Conservation (phyloP, 257 asterid species). For the Nicotiana benthamiana region DNA sequence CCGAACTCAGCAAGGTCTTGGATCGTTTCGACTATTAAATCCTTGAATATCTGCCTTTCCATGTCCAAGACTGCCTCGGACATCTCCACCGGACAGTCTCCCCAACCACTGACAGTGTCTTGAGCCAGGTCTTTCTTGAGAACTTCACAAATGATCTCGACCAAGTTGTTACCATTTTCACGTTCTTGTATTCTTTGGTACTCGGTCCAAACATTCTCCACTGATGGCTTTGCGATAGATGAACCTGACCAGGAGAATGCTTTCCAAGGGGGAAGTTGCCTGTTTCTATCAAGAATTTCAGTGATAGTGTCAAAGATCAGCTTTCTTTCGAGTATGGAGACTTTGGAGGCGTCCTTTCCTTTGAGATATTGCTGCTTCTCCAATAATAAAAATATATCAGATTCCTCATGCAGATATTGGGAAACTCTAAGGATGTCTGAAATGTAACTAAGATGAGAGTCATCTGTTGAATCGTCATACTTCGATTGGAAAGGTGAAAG, state of each 20-base stretch:
- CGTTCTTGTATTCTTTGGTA: slow-evolving; percentile 47
- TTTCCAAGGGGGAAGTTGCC: slow-evolving; percentile 78
- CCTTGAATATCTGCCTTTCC: slow-evolving; percentile 80
- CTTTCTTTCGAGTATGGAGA: slow-evolving; percentile 49
- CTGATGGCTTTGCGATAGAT: slow-evolving; percentile 18
- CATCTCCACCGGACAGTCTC: slow-evolving; percentile 58
- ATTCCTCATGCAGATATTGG: slow-evolving; percentile 41
- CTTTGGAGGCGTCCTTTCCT: slow-evolving; percentile 52
- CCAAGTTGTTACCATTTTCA: slow-evolving; percentile 39
- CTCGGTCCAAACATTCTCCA: slow-evolving; percentile 51
- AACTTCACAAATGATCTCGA: slow-evolving; percentile 56
- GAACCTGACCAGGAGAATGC: slow-evolving; percentile 23
- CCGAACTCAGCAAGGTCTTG: slow-evolving; percentile 55
- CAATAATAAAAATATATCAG: slow-evolving; percentile 47
- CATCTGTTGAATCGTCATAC: slow-evolving; percentile 25
- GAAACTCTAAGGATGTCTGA: slow-evolving; percentile 60
- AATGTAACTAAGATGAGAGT: slow-evolving; percentile 50
- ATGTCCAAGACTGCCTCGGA: slow-evolving; percentile 67
- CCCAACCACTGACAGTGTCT: slow-evolving; percentile 65
- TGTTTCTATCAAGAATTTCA: slow-evolving; percentile 60
- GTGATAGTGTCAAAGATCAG: slow-evolving; percentile 53
- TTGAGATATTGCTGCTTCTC: slow-evolving; percentile 72
- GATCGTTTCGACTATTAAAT: slow-evolving; percentile 60
- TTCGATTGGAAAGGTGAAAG: slow-evolving; percentile 25
- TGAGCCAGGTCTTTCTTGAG: slow-evolving; percentile 61